These are phyloP conservation scores for Spongispora temasekensis DNA, from an alignment of 1,284 basidiomycete species.

Conservation along the genomic window DNA sequence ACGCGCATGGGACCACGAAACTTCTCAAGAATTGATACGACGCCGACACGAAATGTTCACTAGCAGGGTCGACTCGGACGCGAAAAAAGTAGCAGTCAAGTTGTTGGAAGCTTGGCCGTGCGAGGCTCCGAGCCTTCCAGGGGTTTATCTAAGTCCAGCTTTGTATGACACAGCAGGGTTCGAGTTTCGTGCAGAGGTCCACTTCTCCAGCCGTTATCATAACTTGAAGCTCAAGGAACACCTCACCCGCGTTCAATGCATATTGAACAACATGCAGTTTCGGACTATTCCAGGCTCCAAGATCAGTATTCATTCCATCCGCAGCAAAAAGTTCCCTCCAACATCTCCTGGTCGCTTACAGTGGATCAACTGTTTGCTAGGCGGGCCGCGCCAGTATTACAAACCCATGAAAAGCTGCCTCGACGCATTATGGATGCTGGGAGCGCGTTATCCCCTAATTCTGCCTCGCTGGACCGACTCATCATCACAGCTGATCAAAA, in stretches of 20 bases:
- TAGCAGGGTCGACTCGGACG: slow-evolving; percentile 1
- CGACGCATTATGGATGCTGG: neutral
- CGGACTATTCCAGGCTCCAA: neutral
- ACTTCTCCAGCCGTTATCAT: slow-evolving; percentile 16
- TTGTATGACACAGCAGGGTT: slow-evolving; percentile 7
- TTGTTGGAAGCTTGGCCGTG: slow-evolving; percentile 17
- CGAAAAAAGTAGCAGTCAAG: neutral
- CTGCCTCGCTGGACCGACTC: slow-evolving; percentile 8
- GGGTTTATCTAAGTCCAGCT: neutral
- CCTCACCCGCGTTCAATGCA: slow-evolving; percentile 15
- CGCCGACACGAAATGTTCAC: slow-evolving; percentile 6
- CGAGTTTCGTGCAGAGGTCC: neutral
- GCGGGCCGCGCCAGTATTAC: neutral
- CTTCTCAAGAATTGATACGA: neutral
- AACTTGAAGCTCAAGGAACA: slow-evolving; percentile 17
- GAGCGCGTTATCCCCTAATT: neutral
- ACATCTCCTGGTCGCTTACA: neutral
- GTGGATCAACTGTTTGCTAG: slow-evolving; percentile 13
- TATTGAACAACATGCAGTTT: slow-evolving; percentile 1
- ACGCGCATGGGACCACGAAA: neutral
- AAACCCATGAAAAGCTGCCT: neutral
- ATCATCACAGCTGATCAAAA: slow-evolving; percentile 6
- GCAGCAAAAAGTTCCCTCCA: neutral
- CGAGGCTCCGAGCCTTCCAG: neutral
- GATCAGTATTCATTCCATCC: slow-evolving; percentile 16